phyloP scores from a whole-genome alignment of 345 rosid species.

The Eucalyptus caleyi region DNA sequence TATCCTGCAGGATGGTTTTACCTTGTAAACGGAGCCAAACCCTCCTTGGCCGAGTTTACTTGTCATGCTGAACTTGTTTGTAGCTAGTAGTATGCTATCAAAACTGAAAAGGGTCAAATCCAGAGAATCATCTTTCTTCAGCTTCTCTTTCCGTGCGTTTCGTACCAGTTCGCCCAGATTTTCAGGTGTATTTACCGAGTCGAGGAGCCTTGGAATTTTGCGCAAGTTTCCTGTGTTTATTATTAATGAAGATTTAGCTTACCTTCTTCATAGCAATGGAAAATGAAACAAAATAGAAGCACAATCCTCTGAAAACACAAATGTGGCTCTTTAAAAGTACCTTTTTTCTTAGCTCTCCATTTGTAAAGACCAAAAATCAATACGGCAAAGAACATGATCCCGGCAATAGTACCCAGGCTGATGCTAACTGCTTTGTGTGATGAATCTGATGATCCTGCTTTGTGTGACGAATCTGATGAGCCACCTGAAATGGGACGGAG shows the following conservation, averaged over 20 bases:
- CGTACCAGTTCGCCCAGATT: neutral
- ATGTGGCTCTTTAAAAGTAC: neutral
- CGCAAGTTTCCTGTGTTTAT: neutral
- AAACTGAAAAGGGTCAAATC: neutral
- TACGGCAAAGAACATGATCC: neutral
- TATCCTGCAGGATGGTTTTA: neutral
- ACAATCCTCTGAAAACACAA: neutral
- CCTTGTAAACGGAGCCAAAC: neutral
- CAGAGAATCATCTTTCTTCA: neutral
- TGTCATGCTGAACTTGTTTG: neutral
- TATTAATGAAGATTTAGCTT: neutral
- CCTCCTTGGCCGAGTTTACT: neutral
- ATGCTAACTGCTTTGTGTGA: neutral
- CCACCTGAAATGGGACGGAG: neutral
- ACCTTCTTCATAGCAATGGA: neutral
- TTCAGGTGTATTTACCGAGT: neutral
- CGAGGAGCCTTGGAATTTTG: neutral
- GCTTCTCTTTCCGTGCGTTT: neutral
- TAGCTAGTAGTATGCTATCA: neutral
- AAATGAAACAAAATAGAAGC: neutral
- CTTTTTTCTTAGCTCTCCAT: neutral
- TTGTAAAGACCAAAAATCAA: neutral
- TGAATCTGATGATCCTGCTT: neutral
- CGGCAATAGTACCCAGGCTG: neutral
- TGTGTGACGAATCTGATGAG: neutral